Evolutionary conservation across 2,329 filamentous ascomycete species (phyloP), one percentile per base, ranked within the genome.

Genomic region (Pseudogymnoascus sp.): DNA sequence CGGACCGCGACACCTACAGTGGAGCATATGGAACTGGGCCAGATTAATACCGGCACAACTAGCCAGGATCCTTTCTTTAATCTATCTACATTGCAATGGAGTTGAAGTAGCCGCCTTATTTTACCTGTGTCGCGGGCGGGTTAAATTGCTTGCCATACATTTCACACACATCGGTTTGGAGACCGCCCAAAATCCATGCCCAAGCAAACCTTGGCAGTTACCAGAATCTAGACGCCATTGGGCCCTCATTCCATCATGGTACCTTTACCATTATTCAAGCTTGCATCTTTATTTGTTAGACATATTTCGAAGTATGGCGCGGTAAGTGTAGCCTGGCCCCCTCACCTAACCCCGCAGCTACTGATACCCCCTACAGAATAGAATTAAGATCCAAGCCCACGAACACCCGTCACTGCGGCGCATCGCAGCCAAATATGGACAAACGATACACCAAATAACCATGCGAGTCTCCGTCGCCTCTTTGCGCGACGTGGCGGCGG

Each of bases 221-320:
- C 29, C 49, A 33, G 19, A 31, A 29, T 39, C 23, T 60, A 60
- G 58, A 31, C 58, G 58, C 38, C 58, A 39, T 23, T 62, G 14
- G 26, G 45, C 61, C 43, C 6, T 37, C 33, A 49, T 52, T 29
- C 55, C 67, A 68, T 65, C 61, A 88, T 88, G 85, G 85, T 88
- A 49, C 80, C 84, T 62, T 77, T 88, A 39, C 85, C 85, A 19
- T 77, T 88, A 16, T 88, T 88, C 75, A 88, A 88, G 76, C 82
- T 88, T 67, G 85, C 81, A 21, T 74, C 84, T 62, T 78, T 88
- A 55, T 85, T 88, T 67, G 78, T 88, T 70, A 81, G 83, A 68
- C 85, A 88, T 71, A 75, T 88, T 61, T 88, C 85, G 62, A 88
- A 88, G 75, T 88, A 88, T 78, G 85, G 85, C 70, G 85, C 85